Evolutionary conservation across 2,329 filamentous ascomycete genomes (phyloP), one percentile per base, ranked within the genome.

Genomic region (Cytospora piceicola): DNA sequence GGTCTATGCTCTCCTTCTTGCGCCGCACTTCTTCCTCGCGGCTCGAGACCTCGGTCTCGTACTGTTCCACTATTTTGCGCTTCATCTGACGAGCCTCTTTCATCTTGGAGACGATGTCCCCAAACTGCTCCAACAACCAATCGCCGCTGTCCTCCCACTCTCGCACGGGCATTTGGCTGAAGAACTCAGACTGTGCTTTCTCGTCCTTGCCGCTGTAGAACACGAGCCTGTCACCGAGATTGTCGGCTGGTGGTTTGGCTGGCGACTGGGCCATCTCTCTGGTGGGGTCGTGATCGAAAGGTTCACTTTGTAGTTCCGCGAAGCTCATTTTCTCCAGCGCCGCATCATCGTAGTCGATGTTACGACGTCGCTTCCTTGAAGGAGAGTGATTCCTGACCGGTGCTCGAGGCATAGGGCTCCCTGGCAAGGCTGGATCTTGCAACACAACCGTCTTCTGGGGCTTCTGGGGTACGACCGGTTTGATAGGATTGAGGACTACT

Each of bases 61-160:
- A 88, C 30, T 76, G 73, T 34, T 80, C 76, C 34, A 87, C 79
- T 66, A 82, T 75, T 51, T 76, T 73, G 58, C 85, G 80, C 75
- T 85, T 87, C 17, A 75, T 75, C 65, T 79, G 79, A 12, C 85
- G 79, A 24, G 82, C 78, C 59, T 81, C 77, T 66, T 79, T 80
- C 68, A 88, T 73, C 61, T 75, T 77, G 67, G 78, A 75, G 73
- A 86, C 79, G 52, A 88, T 75, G 3, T 77, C 76, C 9, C 79
- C 75, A 67, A 88, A 88, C 67, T 81, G 82, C 53, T 81, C 80
- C 27, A 86, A 76, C 64, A 88, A 86, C 85, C 85, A 88, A 69
- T 87, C 84, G 6, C 85, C 85, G 1, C 84, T 81, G 17, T 80
- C 77, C 69, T 88, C 85, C 85, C 85, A 88, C 61, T 88, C 85